Conservation (phyloP, 768 basidiomycete genomes). For the Russula sp. region DNA sequence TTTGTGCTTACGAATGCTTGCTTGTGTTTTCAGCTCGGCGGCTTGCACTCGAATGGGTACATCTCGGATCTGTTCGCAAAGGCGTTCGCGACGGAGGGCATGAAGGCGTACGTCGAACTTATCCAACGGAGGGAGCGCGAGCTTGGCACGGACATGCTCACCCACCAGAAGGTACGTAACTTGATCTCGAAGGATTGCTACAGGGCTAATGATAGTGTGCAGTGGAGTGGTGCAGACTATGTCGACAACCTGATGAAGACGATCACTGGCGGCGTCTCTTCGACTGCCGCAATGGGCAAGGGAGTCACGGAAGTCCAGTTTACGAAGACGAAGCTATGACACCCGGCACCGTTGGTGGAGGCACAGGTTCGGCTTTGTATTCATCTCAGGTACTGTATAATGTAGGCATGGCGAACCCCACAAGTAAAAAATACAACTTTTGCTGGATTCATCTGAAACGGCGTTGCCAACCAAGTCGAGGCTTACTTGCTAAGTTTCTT, state of each 20-base stretch:
- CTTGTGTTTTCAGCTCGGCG: conserved; percentile 60
- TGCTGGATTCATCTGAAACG: background rate
- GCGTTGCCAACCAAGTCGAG: background rate
- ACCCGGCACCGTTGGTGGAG: background rate
- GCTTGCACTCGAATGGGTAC: conserved; percentile 95
- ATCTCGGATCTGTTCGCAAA: conserved; percentile 91
- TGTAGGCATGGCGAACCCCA: background rate
- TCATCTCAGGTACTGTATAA: background rate
- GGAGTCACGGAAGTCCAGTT: conserved; percentile 94
- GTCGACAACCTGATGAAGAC: conserved; percentile 90
- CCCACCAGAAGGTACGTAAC: conserved; percentile 80
- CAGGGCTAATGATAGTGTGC: conserved; percentile 20
- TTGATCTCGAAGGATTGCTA: background rate
- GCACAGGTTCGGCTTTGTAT: background rate
- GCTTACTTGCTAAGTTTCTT: too few relatives aligned
- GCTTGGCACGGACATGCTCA: conserved; percentile 91
- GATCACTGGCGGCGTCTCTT: conserved; percentile 94
- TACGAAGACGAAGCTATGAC: conserved; percentile 38
- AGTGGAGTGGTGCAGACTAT: conserved; percentile 97
- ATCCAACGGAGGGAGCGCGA: conserved; percentile 90
- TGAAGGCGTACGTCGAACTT: conserved; percentile 98
- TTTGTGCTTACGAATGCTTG: background rate
- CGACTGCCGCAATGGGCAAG: conserved; percentile 98
- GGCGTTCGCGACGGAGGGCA: conserved; percentile 86
- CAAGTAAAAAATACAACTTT: background rate